Evolutionary conservation across 345 rosid genomes (phyloP).

Genomic region (Sonneratia caseolaris): DNA sequence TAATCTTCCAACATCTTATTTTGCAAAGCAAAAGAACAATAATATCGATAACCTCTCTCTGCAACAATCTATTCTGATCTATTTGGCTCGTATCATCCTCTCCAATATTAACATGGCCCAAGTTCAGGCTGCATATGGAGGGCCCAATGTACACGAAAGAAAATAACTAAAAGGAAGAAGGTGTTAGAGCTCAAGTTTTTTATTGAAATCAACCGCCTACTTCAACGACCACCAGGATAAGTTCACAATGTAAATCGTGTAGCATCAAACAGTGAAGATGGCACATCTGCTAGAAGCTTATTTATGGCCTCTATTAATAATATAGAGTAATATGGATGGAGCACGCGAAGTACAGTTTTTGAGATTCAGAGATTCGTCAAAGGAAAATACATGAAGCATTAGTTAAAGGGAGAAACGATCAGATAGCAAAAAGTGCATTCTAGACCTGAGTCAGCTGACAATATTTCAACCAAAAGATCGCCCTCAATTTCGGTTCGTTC

Average conservation of each 20-base stretch:
- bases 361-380: background rate
- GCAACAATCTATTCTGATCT: background rate
- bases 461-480: background rate
- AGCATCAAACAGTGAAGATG: background rate
- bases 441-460: background rate
- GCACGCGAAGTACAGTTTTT: background rate
- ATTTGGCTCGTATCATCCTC: background rate
- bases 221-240: background rate
- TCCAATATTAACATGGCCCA: too few relatives aligned
- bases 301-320: background rate
- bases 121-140: background rate
- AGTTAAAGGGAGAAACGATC: background rate
- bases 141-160: background rate
- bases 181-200: background rate
- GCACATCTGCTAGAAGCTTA: conserved; percentile 3
- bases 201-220: background rate
- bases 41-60: background rate
- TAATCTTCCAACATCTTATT: background rate
- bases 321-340: background rate
- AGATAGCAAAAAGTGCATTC: background rate
- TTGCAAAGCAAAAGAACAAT: too few relatives aligned
- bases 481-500: background rate
- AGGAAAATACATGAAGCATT: background rate
- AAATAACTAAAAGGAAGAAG: background rate
- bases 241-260: background rate